Conservation (phyloP, 106 monocot species). For the Alisma plantagoaquatica region DNA sequence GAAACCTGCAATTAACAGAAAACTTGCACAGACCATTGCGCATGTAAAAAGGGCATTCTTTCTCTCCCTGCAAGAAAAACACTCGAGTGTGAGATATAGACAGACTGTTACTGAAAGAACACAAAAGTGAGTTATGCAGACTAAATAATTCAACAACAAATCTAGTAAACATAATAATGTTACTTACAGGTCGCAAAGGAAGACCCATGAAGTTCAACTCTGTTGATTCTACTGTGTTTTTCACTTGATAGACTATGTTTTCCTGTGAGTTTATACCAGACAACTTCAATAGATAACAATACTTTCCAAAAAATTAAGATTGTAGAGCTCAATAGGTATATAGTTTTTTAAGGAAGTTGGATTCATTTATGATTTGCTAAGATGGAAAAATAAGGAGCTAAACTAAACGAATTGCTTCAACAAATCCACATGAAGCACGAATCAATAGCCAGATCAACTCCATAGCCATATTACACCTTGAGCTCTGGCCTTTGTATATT, state of each 20-base stretch:
- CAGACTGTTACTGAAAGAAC: background rate
- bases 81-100: background rate
- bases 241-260: background rate
- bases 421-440: too few relatives aligned
- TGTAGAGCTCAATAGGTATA: too few relatives aligned
- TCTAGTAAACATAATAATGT: background rate
- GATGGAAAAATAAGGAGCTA: too few relatives aligned
- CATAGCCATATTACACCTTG: too few relatives aligned
- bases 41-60: background rate
- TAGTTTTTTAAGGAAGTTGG: too few relatives aligned
- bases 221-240: background rate
- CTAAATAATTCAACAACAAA: background rate
- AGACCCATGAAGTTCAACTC: background rate
- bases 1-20: background rate
- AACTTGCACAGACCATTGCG: background rate
- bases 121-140: background rate
- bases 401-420: too few relatives aligned
- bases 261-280: too few relatives aligned
- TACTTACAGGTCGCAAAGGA: background rate
- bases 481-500: too few relatives aligned
- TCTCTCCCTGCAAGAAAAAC: background rate
- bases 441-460: too few relatives aligned
- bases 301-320: too few relatives aligned
- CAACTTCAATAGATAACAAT: too few relatives aligned
- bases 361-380: too few relatives aligned